Conservation (phyloP, 192 early-diverging fungal species). For the Endogone sp. region DNA sequence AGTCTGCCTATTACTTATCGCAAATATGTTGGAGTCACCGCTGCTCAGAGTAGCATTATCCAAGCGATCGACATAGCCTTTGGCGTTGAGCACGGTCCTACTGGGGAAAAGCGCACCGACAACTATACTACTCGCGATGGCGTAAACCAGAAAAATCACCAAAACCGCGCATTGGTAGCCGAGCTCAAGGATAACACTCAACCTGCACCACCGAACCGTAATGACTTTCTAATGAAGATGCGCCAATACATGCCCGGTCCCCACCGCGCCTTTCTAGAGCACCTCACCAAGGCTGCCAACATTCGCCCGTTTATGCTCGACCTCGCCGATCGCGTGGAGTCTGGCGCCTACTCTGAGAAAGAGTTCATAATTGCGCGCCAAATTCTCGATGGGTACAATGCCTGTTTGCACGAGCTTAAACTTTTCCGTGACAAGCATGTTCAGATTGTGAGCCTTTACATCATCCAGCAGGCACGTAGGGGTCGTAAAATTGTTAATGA, state of each 20-base stretch:
- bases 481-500: conserved; percentile 59
- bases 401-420: conserved; percentile 76
- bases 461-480: conserved; percentile 77
- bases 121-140: not conserved
- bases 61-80: conserved; percentile 87
- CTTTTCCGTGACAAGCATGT: conserved; percentile 88
- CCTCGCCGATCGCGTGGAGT: conserved; percentile 9
- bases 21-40: conserved; percentile 85
- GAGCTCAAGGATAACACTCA: too few species aligned
- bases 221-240: conserved; percentile 84
- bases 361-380: too few species aligned
- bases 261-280: conserved; percentile 83
- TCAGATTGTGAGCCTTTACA: conserved; percentile 88
- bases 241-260: conserved; percentile 88
- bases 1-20: conserved; percentile 54
- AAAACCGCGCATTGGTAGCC: too few species aligned
- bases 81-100: conserved; percentile 84
- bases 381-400: conserved; percentile 73
- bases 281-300: conserved; percentile 60
- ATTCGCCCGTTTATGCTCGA: conserved; percentile 62
- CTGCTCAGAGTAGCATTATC: conserved; percentile 89
- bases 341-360: not conserved
- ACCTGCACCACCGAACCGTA: conserved; percentile 35
- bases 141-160: conserved; percentile 16
- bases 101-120: conserved; percentile 32